Evolutionary conservation across 257 asterid genomes (phyloP).

Genomic region (Eustoma russellianum): DNA sequence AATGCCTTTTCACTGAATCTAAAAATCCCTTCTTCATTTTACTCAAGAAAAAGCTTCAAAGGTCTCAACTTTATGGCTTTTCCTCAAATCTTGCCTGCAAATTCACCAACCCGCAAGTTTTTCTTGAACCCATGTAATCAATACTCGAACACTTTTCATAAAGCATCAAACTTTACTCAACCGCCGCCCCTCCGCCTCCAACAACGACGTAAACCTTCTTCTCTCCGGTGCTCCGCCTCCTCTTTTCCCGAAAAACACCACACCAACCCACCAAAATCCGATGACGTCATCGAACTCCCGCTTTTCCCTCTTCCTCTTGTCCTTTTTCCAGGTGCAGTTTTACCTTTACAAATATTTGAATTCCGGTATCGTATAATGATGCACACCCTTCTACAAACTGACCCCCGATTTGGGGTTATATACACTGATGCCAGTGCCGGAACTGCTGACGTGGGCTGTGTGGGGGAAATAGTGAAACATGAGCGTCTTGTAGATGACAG

Average conservation of each 20-base stretch:
- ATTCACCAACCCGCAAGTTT: slow-evolving; percentile 44
- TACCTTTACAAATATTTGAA: slow-evolving; percentile 91
- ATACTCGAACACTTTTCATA: slow-evolving; percentile 12
- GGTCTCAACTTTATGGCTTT: slow-evolving; percentile 44
- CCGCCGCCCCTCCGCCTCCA: slow-evolving; percentile 24
- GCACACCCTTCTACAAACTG: slow-evolving; percentile 96
- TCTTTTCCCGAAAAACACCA: slow-evolving; percentile 83
- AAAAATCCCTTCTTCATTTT: not conserved
- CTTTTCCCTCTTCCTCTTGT: slow-evolving; percentile 89
- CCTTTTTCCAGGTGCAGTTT: slow-evolving; percentile 88
- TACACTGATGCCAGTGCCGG: slow-evolving; percentile 83
- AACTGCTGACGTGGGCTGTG: slow-evolving; percentile 88
- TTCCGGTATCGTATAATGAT: slow-evolving; percentile 96
- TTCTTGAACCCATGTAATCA: slow-evolving; percentile 25
- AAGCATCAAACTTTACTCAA: slow-evolving; percentile 22
- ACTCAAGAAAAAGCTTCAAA: slow-evolving; percentile 1
- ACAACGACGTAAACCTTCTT: slow-evolving; percentile 30
- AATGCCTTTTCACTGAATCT: not conserved
- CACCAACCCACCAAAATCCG: slow-evolving; percentile 47
- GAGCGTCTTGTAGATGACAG: slow-evolving; percentile 93
- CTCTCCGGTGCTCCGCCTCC: slow-evolving; percentile 73
- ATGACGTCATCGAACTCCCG: slow-evolving; percentile 81
- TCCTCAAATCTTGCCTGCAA: slow-evolving; percentile 65
- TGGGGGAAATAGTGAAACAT: slow-evolving; percentile 85
- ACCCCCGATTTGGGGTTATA: slow-evolving; percentile 93